phyloP scores from a whole-genome alignment of 2,329 filamentous ascomycete genomes.

The Fusarium pininemorale region DNA sequence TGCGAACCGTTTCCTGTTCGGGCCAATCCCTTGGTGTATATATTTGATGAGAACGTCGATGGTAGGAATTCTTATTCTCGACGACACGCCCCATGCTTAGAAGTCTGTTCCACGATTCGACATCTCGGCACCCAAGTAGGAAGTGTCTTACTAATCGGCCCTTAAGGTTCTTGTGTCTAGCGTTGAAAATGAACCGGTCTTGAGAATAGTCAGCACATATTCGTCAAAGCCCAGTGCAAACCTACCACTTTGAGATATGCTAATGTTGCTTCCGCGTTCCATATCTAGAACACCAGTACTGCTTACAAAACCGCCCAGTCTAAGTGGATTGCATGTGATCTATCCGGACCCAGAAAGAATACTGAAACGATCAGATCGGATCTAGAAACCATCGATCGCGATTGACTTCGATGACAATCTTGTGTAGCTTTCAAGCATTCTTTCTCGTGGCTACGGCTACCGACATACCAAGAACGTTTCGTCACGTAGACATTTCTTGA shows the following conservation, averaged over 20 bases:
- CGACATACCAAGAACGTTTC: not conserved
- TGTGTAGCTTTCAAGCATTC: not conserved
- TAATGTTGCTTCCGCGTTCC: not conserved
- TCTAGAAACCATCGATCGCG: not conserved
- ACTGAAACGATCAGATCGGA: not conserved
- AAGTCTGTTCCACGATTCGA: not conserved
- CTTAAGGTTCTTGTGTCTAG: not conserved
- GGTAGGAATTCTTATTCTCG: not conserved
- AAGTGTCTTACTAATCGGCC: not conserved
- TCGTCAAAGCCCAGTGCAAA: not conserved
- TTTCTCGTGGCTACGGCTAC: not conserved
- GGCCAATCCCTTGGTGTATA: not conserved
- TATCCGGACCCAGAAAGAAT: not conserved
- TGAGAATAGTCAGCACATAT: not conserved
- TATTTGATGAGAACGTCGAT: not conserved
- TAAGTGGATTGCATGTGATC: not conserved
- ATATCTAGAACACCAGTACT: not conserved
- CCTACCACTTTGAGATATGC: not conserved
- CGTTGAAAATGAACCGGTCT: rapidly evolving
- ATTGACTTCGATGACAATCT: not conserved
- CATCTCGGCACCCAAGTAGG: not conserved
- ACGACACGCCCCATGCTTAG: not conserved
- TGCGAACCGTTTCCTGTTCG: not conserved
- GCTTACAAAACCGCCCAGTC: rapidly evolving
- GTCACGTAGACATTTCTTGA: rapidly evolving